phyloP scores from a whole-genome alignment of 208 protist species.

The Trypanosoma rangeli region DNA sequence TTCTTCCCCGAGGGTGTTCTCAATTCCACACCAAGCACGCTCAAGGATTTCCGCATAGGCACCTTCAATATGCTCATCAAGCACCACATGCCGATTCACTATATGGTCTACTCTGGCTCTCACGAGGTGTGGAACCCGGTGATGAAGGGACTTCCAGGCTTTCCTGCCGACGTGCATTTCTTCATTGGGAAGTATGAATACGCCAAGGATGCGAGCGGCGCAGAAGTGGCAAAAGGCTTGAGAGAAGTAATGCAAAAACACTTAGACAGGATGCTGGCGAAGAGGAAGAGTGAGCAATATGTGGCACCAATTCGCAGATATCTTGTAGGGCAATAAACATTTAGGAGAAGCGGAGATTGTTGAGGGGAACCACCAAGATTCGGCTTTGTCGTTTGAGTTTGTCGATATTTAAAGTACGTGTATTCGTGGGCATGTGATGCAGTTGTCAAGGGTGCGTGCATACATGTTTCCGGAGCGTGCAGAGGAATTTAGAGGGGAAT shows the following conservation, averaged over 20 bases:
- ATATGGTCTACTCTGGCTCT: conserved; percentile 76
- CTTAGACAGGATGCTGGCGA: conserved; percentile 49
- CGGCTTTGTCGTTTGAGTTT: neutral
- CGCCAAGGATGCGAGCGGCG: conserved; percentile 41
- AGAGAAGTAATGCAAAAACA: conserved; percentile 76
- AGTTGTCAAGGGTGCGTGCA: neutral
- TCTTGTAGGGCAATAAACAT: neutral
- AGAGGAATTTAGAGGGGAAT: neutral
- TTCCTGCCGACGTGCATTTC: conserved; percentile 74
- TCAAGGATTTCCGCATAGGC: conserved; percentile 83
- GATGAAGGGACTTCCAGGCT: conserved; percentile 61
- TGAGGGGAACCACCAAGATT: neutral
- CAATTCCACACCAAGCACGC: conserved; percentile 74
- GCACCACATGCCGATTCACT: conserved; percentile 68
- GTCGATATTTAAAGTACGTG: neutral
- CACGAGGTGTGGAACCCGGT: conserved; percentile 74
- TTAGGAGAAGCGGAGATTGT: neutral
- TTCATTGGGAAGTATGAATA: conserved; percentile 83
- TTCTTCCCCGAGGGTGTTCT: conserved; percentile 88
- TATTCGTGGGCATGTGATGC: neutral
- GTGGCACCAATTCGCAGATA: conserved; percentile 19
- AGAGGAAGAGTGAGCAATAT: conserved; percentile 40
- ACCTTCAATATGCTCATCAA: conserved; percentile 72
- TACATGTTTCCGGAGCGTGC: neutral
- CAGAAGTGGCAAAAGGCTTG: conserved; percentile 47